These are phyloP conservation scores for Diaporthe eres DNA, from an alignment of 2,329 filamentous ascomycete species.

Conservation along the genomic window DNA sequence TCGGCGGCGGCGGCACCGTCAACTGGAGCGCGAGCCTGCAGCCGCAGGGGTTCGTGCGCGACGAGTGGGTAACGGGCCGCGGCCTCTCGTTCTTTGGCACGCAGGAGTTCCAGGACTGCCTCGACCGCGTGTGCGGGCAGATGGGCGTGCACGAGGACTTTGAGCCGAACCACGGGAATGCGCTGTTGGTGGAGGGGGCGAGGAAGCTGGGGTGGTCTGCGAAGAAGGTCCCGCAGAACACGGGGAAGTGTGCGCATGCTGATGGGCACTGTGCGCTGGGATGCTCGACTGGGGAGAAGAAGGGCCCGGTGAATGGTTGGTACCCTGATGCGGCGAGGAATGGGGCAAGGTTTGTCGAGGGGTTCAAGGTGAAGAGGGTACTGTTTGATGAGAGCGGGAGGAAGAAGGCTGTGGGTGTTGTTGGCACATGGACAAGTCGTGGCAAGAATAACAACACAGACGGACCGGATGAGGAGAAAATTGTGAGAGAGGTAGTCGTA, in stretches of 20 bases:
- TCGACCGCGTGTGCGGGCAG: constrained; percentile 81
- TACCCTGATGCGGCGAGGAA: constrained; percentile 81
- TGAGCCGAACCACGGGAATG: constrained; percentile 79
- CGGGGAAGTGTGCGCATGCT: constrained; percentile 77
- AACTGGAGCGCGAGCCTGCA: constrained; percentile 80
- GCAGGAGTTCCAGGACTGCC: constrained; percentile 77
- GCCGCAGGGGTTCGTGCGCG: constrained; percentile 80
- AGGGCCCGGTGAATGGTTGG: constrained; percentile 80
- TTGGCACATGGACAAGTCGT: constrained; percentile 80
- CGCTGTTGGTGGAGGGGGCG: constrained; percentile 78
- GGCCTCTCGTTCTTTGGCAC: constrained; percentile 81
- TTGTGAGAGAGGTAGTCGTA: constrained; percentile 73
- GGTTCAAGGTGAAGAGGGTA: constrained; percentile 78
- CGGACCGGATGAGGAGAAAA: constrained; percentile 55
- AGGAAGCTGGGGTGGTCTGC: constrained; percentile 79
- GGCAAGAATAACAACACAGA: constrained; percentile 63
- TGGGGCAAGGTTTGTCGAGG: constrained; percentile 84
- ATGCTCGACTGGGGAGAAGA: constrained; percentile 78
- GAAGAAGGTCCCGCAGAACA: constrained; percentile 81
- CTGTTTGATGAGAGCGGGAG: constrained; percentile 71
- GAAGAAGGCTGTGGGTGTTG: constrained; percentile 75
- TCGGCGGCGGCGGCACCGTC: constrained; percentile 86
- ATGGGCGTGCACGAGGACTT: constrained; percentile 83
- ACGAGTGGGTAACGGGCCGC: constrained; percentile 78
- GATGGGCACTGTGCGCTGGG: constrained; percentile 74